phyloP scores from a whole-genome alignment of 2,329 filamentous ascomycete species.

The Aureobasidium sp. region DNA sequence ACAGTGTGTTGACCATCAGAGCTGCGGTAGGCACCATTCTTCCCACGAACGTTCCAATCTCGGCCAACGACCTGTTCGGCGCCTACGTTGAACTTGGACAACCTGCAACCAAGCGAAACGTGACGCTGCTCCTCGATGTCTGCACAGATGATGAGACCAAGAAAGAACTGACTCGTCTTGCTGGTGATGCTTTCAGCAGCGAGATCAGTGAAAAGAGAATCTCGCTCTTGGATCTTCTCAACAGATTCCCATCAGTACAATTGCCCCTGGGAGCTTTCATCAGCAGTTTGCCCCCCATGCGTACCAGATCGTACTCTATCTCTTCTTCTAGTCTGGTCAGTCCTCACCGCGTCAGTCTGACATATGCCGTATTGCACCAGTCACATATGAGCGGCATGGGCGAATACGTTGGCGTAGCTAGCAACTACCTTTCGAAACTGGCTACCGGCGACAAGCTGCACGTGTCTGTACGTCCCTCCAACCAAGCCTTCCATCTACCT shows the following conservation, averaged over 20 bases:
- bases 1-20: slow-evolving; percentile 40
- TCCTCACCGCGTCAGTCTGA: slow-evolving; percentile 40
- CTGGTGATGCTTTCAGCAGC: slow-evolving; percentile 29
- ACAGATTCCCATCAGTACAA: slow-evolving; percentile 50
- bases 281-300: slow-evolving; percentile 66
- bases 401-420: slow-evolving; percentile 35
- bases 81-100: slow-evolving; percentile 67
- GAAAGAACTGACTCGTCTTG: slow-evolving; percentile 40
- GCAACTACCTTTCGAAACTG: slow-evolving; percentile 34
- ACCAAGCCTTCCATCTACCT: slow-evolving; percentile 37
- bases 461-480: slow-evolving; percentile 32
- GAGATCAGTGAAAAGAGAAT: slow-evolving; percentile 33
- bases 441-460: slow-evolving; percentile 34
- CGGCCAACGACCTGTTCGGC: slow-evolving; percentile 55
- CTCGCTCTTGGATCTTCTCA: slow-evolving; percentile 61
- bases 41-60: slow-evolving; percentile 52
- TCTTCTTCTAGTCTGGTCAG: slow-evolving; percentile 25
- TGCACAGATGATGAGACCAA: slow-evolving; percentile 42
- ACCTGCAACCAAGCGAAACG: slow-evolving; percentile 59
- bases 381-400: slow-evolving; percentile 19
- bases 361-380: slow-evolving; percentile 49
- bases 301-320: slow-evolving; percentile 32
- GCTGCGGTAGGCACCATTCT: slow-evolving; percentile 57
- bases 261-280: slow-evolving; percentile 61
- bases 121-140: slow-evolving; percentile 42